Evolutionary conservation across 257 asterid genomes (phyloP).

Genomic region (Lavandula angustifolia): DNA sequence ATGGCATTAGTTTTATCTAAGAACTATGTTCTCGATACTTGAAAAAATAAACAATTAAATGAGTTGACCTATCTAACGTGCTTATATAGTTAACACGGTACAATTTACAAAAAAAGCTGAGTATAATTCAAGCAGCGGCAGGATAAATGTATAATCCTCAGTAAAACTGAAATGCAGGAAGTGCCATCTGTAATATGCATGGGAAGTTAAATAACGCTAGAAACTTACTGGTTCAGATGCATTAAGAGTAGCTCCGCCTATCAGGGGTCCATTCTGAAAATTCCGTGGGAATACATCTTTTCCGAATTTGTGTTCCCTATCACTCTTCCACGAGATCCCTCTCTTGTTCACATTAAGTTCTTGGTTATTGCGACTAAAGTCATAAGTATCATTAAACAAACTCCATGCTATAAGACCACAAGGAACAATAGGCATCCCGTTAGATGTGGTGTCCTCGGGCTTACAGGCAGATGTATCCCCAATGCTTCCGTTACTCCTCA

Average conservation of each 20-base stretch:
- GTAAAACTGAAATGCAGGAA: constrained; percentile 13
- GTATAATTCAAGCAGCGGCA: constrained; percentile 1
- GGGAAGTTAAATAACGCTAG: constrained; percentile 13
- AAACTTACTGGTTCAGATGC: constrained; percentile 60
- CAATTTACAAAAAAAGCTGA: too few relatives aligned
- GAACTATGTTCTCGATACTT: not conserved
- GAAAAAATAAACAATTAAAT: not conserved
- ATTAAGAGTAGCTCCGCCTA: constrained; percentile 67
- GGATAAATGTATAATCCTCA: constrained; percentile 3
- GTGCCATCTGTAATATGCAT: not conserved
- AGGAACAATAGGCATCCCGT: constrained; percentile 70
- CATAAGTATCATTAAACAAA: constrained; percentile 85
- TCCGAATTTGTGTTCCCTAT: constrained; percentile 89
- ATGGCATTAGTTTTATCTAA: not conserved
- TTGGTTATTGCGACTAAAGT: constrained; percentile 51
- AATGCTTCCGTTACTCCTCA: constrained; percentile 45
- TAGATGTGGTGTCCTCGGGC: constrained; percentile 61
- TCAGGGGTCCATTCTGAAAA: constrained; percentile 66
- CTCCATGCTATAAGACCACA: constrained; percentile 99
- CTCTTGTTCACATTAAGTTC: constrained; percentile 58
- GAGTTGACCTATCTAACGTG: not conserved
- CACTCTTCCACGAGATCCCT: constrained; percentile 93
- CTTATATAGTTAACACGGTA: not conserved
- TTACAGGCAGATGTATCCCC: constrained; percentile 55
- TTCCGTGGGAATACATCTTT: constrained; percentile 68